Evolutionary conservation across 2,329 filamentous ascomycete species (phyloP), one percentile per base, ranked within the genome.

Genomic region (Penicillium sp.): DNA sequence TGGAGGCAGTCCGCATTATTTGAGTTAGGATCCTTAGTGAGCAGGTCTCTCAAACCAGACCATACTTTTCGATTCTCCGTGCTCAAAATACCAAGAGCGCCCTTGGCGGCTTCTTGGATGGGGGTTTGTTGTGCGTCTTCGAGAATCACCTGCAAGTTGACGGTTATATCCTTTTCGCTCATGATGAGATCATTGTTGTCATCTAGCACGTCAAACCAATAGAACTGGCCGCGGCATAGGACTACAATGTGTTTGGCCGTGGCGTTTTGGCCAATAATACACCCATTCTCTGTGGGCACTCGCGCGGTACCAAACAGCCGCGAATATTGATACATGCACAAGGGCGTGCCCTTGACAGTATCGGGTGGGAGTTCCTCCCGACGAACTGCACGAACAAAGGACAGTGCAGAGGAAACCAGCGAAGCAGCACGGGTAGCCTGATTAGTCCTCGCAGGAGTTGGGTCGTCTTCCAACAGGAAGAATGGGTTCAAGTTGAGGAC

Each of bases 321-420:
- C 0, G 93, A 96, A 75, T 96, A 97, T 72, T 99, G 94, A 72
- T 97, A 96, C 94, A 99, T 99, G 80, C 91, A 94, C 18, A 99
- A 80, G 0, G 94, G 91, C 21, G 85, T 87, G 20, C 90, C 91
- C 64, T 87, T 88, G 60, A 97, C 75, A 1, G 82, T 91, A 73
- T 99, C 94, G 0, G 94, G 92, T 1, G 91, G 89, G 8, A 99
- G 80, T 69, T 99, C 94, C 71, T 97, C 94, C 65, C 89, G 91
- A 35, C 93, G 84, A 1, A 99, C 91, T 2, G 94, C 94, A 59
- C 94, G 83, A 24, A 97, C 92, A 65, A 99, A 97, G 48, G 91
- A 89, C 30, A 97, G 78, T 3, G 94, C 87, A 3, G 94, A 99
- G 16, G 94, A 85, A 0, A 95, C 90, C 46, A 99, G 79, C 0